Conservation (phyloP, 768 basidiomycete genomes). For the Mycena indigotica region DNA sequence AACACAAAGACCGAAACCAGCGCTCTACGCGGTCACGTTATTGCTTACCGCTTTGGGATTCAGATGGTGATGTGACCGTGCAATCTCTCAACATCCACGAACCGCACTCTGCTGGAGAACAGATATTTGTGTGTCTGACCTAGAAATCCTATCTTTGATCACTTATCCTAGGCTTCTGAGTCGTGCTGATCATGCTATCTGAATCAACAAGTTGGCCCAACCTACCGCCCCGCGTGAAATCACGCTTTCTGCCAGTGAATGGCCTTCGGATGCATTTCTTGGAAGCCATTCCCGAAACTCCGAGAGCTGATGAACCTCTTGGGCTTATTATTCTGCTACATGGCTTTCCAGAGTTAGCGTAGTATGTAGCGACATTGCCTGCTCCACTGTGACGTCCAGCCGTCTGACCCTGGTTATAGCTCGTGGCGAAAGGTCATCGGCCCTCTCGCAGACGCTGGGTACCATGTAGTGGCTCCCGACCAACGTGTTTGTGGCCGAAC, state of each 20-base stretch:
- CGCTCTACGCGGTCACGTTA: too few relatives aligned
- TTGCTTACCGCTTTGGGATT: too few relatives aligned
- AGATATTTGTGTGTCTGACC: too few relatives aligned
- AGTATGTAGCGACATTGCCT: conserved; percentile 22
- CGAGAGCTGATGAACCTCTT: conserved; percentile 31
- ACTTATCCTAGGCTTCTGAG: too few relatives aligned
- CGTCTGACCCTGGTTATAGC: too few relatives aligned
- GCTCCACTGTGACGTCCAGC: neutral
- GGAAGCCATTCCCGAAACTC: neutral
- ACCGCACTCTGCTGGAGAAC: too few relatives aligned
- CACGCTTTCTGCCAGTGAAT: neutral
- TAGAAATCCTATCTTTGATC: too few relatives aligned
- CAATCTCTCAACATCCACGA: too few relatives aligned
- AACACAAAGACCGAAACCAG: too few relatives aligned
- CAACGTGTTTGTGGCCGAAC: conserved; percentile 57
- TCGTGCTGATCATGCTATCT: too few relatives aligned
- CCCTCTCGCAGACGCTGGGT: conserved; percentile 53
- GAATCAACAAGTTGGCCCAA: neutral
- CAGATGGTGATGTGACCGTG: too few relatives aligned
- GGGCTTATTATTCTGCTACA: conserved; percentile 61
- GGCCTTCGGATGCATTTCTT: conserved; percentile 1
- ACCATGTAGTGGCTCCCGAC: conserved; percentile 66
- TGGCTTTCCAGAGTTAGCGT: conserved; percentile 68
- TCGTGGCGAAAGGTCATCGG: conserved; percentile 64
- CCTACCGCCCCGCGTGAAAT: neutral